Conservation (phyloP, 331 rosid species). For the Malus hybrid region DNA sequence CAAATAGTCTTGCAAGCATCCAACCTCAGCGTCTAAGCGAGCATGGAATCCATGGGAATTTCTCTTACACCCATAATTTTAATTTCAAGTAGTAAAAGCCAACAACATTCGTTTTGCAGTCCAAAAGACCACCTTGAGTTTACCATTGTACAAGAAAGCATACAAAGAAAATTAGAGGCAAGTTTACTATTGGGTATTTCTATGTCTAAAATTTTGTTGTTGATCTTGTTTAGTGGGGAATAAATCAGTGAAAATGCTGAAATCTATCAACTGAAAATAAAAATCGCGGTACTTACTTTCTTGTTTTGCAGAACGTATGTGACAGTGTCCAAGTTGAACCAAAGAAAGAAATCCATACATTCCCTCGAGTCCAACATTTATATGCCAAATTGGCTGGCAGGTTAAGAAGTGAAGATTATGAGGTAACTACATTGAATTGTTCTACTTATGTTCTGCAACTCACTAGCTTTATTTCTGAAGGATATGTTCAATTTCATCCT, state of each 20-base stretch:
- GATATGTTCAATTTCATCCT: neutral
- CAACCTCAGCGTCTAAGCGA: neutral
- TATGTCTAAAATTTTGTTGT: neutral
- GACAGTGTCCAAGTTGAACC: conserved; percentile 54
- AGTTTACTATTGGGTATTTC: conserved; percentile 16
- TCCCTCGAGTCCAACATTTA: conserved; percentile 82
- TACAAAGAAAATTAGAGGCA: conserved; percentile 77
- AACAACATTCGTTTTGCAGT: conserved; percentile 30
- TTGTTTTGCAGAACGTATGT: conserved; percentile 58
- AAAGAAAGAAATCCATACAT: conserved; percentile 61
- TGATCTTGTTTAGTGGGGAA: neutral
- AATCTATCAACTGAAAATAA: neutral
- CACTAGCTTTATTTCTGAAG: neutral
- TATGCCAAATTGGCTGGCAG: conserved; percentile 63
- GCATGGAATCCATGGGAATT: too few relatives aligned
- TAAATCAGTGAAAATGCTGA: neutral
- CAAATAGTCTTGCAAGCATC: neutral
- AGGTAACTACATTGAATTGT: conserved; percentile 42
- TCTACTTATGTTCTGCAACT: neutral
- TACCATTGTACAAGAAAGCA: conserved; percentile 77
- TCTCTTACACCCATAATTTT: too few relatives aligned
- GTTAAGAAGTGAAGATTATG: conserved; percentile 71
- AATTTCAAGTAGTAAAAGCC: neutral
- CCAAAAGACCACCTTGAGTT: conserved; percentile 87
- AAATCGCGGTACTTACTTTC: neutral